Evolutionary conservation across 2,329 filamentous ascomycete species (phyloP).

Genomic region (Mollisia scopiformis): DNA sequence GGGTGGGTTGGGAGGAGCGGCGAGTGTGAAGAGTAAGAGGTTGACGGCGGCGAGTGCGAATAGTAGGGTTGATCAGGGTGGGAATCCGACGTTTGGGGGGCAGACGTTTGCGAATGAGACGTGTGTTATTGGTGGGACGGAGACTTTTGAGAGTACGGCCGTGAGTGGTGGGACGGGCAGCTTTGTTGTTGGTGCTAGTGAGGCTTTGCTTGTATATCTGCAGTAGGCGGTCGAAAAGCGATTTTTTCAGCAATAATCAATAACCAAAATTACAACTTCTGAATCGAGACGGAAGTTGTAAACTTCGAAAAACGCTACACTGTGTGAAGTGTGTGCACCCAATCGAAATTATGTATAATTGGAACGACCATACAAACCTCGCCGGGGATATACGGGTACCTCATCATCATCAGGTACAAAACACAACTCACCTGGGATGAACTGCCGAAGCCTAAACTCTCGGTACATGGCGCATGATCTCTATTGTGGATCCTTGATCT

Average conservation of each 20-base stretch:
- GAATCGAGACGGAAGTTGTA: no score
- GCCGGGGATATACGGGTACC: no score
- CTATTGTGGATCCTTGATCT: neutral
- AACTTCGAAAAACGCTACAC: no score
- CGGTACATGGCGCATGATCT: neutral
- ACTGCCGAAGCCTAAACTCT: neutral
- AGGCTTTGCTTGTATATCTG: slow-evolving; percentile 52
- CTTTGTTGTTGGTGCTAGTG: slow-evolving; percentile 47
- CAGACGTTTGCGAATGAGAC: slow-evolving; percentile 49
- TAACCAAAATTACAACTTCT: no score
- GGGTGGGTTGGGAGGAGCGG: slow-evolving; percentile 15
- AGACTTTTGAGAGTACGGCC: slow-evolving; percentile 40
- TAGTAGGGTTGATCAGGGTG: slow-evolving; percentile 47
- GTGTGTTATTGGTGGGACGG: slow-evolving; percentile 46
- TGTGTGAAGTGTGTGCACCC: no score
- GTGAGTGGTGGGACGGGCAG: slow-evolving; percentile 43
- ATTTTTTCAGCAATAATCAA: no score
- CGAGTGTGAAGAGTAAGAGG: slow-evolving; percentile 28
- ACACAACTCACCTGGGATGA: neutral
- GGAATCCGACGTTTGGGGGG: slow-evolving; percentile 47
- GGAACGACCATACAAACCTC: no score
- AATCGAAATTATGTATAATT: no score
- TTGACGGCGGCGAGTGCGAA: slow-evolving; percentile 45
- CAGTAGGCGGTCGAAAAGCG: slow-evolving; percentile 7
- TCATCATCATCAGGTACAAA: neutral